A percentile compares a stretch with the other conserved stretches of the same genome.
These are phyloP conservation scores for Aspergillus transmontanensis DNA, from an alignment of 2,329 filamentous ascomycete species.

Conservation along the genomic window DNA sequence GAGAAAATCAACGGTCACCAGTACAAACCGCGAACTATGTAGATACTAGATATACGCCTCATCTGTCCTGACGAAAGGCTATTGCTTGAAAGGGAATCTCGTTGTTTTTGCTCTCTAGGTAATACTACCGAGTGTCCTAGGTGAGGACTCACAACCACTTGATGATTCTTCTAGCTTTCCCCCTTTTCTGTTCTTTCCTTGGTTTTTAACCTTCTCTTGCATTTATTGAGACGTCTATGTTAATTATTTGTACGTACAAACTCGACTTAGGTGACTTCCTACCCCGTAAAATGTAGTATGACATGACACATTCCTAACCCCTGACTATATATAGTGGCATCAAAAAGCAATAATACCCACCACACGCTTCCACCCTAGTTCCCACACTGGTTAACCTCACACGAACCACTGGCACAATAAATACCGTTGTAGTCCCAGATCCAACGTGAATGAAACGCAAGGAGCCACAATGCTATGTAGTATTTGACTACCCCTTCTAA, in stretches of 20 bases:
- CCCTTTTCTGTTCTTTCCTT: neutral
- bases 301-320: neutral
- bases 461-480: neutral
- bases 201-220: neutral
- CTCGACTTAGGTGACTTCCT: neutral
- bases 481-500: too few relatives aligned
- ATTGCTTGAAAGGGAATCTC: neutral
- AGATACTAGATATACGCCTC: neutral
- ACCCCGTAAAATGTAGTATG: neutral
- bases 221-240: neutral
- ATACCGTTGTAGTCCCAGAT: too few relatives aligned
- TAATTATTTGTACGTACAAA: neutral
- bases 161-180: neutral
- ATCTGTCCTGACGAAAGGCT: neutral
- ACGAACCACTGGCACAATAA: neutral
- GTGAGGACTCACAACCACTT: neutral
- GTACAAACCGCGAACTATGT: neutral
- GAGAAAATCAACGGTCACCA: too few relatives aligned
- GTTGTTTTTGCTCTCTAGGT: neutral
- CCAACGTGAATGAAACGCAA: neutral
- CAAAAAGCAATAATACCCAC: neutral
- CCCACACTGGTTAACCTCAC: neutral
- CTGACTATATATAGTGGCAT: neutral
- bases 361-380: neutral
- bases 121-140: neutral